Conservation (phyloP, 2,329 filamentous ascomycete species). For the Cryphonectria naterciae region DNA sequence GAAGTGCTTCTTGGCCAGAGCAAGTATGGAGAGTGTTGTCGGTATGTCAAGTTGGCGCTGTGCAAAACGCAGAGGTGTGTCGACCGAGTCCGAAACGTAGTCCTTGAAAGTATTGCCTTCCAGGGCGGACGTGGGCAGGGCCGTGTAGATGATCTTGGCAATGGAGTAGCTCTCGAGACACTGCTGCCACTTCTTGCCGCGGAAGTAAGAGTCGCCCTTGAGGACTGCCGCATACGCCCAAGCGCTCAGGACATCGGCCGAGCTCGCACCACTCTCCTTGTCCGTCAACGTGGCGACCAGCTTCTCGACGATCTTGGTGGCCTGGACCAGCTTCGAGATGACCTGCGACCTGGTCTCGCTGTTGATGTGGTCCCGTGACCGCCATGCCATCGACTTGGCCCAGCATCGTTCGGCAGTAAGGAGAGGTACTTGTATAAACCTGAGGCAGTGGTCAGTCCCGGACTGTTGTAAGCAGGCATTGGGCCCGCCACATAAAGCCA, state of each 20-base stretch:
- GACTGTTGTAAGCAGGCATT: background rate
- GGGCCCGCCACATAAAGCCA: background rate
- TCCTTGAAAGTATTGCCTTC: constrained; percentile 85
- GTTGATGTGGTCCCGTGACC: constrained; percentile 84
- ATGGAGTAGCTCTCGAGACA: constrained; percentile 78
- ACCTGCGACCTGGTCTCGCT: constrained; percentile 86
- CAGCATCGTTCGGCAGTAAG: constrained; percentile 89
- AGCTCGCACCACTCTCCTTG: constrained; percentile 65
- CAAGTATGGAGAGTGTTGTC: constrained; percentile 78
- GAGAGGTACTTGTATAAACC: constrained; percentile 77
- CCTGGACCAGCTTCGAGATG: constrained; percentile 83
- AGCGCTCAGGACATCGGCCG: constrained; percentile 79
- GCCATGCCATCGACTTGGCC: constrained; percentile 84
- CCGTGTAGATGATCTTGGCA: constrained; percentile 80
- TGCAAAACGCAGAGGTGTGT: constrained; percentile 91
- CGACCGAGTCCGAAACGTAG: constrained; percentile 80
- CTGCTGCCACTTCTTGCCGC: constrained; percentile 82
- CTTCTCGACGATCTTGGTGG: constrained; percentile 68
- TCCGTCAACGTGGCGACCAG: constrained; percentile 71
- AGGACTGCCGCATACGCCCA: constrained; percentile 81
- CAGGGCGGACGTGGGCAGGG: constrained; percentile 62
- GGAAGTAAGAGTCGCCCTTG: constrained; percentile 77
- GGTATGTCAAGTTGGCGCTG: constrained; percentile 91
- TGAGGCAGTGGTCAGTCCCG: constrained; percentile 41
- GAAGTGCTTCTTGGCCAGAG: constrained; percentile 80